Evolutionary conservation across 202 grass and related monocot genomes (phyloP).

Genomic region (Setaria italica): DNA sequence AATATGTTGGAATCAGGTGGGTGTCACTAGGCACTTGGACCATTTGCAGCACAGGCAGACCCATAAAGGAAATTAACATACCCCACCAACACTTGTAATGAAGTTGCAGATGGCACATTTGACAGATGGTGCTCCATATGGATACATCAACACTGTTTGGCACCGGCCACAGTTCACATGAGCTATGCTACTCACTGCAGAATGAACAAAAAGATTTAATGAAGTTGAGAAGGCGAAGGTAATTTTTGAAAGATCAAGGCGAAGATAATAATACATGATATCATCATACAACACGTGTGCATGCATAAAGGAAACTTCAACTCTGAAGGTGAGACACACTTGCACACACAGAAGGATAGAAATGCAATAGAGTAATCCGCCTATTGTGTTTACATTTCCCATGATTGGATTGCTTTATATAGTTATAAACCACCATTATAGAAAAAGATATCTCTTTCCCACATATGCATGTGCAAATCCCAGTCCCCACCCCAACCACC

Average conservation of each 20-base stretch:
- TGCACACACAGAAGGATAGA: background rate
- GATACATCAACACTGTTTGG: conserved; percentile 81
- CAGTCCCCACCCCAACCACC: background rate
- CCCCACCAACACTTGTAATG: conserved; percentile 77
- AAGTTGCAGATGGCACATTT: conserved; percentile 97
- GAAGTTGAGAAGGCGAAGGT: conserved; percentile 21
- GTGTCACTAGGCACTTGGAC: background rate
- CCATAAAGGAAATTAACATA: conserved; percentile 45
- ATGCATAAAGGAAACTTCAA: conserved; percentile 11
- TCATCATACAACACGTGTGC: background rate
- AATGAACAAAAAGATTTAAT: conserved; percentile 41
- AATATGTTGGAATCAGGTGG: conserved; percentile 12
- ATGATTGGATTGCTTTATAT: conserved; percentile 14
- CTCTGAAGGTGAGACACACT: conserved; percentile 19
- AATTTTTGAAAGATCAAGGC: background rate
- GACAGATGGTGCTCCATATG: conserved; percentile 88
- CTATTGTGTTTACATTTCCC: conserved; percentile 24
- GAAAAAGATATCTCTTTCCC: background rate
- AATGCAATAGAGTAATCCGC: conserved; percentile 15
- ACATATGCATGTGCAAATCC: background rate
- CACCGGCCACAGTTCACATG: conserved; percentile 88
- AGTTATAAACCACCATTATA: background rate
- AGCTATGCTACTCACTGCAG: conserved; percentile 78
- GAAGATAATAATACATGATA: conserved; percentile 2
- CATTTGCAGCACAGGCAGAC: conserved; percentile 35